Base-by-base conservation (phyloP, 306 rosid species). In the Vachellia collinsii region DNA sequence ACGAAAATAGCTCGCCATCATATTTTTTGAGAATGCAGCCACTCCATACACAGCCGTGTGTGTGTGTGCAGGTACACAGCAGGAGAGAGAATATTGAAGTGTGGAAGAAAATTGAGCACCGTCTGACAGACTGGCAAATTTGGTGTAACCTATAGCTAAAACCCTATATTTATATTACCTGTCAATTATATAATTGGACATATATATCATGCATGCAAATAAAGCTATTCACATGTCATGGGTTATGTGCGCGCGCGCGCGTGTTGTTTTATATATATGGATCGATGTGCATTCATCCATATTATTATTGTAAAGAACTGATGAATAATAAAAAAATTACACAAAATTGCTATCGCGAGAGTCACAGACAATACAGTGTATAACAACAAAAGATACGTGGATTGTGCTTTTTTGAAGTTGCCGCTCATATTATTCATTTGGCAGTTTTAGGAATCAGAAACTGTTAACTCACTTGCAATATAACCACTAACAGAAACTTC, bases 11-110 rank as follows among this genome's bases (percentile, higher is more conserved):
- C 84, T 86, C 82, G 72, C 74, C 90, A 90, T 93, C 93, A 91
- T 92, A 89, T 87, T 85, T 90, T 81, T 82, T 71, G 86, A 90
- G 92, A 90, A 89, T 84, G 88, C 86, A 77, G 84, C 81, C 88
- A 83, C 88, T 79, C 88, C 85, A 76, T 50, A 17, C 38, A 77
- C 59, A 65, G 64, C 61, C 9, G 2, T 29, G 2, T 29, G 34
- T 29, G 34, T 29, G 34, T 29, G 34, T 29, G 34, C 34, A 10
- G 29, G 70, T 76, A 41, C 38, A 41, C 38, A 38, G 6, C 39
- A n/a, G 67, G 39, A 48, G 59, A 70, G 29, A 75, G 22, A 41
- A 39, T 73, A 41, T 70, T 70, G 59, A 80, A 77, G 80, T 78
- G 86, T 78, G 61, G 73, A 79, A 47, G 72, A 78, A 74, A 71